phyloP scores from a whole-genome alignment of 1,284 basidiomycete genomes.

The Cystobasidium sp. region DNA sequence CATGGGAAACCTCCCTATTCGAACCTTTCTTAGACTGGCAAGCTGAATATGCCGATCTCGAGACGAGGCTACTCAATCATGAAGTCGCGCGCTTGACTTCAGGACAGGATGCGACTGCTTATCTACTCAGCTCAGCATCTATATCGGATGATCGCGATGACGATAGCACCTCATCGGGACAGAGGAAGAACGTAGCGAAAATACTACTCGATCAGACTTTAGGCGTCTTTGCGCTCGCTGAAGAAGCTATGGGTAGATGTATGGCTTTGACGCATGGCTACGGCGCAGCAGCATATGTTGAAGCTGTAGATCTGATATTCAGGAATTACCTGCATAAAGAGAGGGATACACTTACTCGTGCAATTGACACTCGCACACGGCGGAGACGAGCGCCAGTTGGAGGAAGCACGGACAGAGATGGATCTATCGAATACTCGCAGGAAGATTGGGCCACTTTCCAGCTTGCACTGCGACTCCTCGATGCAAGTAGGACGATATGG shows the following conservation, averaged over 20 bases:
- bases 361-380: conserved; percentile 25
- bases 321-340: conserved; percentile 59
- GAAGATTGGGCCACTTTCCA: conserved; percentile 88
- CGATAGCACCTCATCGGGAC: conserved; percentile 60
- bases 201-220: conserved; percentile 63
- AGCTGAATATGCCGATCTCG: conserved; percentile 75
- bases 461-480: conserved; percentile 76
- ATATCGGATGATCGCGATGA: conserved; percentile 49
- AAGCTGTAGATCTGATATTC: conserved; percentile 72
- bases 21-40: conserved; percentile 91
- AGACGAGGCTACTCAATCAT: conserved; percentile 56
- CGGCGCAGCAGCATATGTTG: conserved; percentile 71
- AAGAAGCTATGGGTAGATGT: conserved; percentile 76
- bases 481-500: conserved; percentile 71
- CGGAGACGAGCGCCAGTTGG: conserved; percentile 60
- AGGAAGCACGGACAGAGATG: conserved; percentile 58
- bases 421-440: conserved; percentile 78
- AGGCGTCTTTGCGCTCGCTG: conserved; percentile 74
- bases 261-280: conserved; percentile 84
- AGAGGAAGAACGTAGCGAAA: conserved; percentile 24
- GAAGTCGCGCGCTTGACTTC: conserved; percentile 19
- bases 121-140: conserved; percentile 22
- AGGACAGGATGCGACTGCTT: conserved; percentile 36
- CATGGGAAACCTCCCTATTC: conserved; percentile 87
- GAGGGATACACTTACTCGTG: conserved; percentile 30